Percentiles rank a stretch among this genome's conserved stretches.
phyloP scores from a whole-genome alignment of 176 grass and related monocot species.

The Bromus sterilis region DNA sequence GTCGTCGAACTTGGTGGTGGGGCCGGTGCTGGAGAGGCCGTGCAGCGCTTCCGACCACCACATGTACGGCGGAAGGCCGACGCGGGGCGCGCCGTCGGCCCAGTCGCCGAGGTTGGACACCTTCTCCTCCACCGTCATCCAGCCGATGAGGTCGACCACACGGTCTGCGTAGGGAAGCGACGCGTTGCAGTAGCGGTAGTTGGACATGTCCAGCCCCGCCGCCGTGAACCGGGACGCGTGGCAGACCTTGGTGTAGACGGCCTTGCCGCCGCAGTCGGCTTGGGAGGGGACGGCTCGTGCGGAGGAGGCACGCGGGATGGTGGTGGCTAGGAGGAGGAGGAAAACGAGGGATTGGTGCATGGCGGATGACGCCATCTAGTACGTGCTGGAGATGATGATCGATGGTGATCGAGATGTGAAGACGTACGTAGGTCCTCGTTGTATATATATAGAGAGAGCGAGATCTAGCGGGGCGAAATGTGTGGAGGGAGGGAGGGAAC shows the following conservation, averaged over 20 bases:
- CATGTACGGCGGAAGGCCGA: constrained; percentile 28
- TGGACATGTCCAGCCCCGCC: not conserved
- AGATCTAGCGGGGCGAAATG: not conserved
- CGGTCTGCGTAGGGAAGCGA: constrained; percentile 24
- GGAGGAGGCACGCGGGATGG: not conserved
- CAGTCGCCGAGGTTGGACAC: constrained; percentile 24
- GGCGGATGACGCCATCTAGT: not conserved
- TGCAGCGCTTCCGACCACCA: constrained; percentile 65
- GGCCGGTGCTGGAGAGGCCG: constrained; percentile 28
- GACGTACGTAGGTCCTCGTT: too few species aligned
- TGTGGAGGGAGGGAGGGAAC: not conserved
- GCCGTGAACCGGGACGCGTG: not conserved
- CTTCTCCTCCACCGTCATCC: constrained; percentile 45
- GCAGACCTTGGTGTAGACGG: constrained; percentile 23
- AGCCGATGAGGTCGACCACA: constrained; percentile 34
- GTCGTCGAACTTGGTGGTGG: constrained; percentile 37
- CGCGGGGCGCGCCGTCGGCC: constrained; percentile 19
- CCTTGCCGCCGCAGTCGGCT: not conserved
- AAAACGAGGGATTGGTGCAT: not conserved
- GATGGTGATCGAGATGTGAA: not conserved
- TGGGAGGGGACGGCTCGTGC: not conserved
- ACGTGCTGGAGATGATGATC: not conserved
- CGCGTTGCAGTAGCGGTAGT: constrained; percentile 29
- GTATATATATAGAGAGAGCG: not conserved
- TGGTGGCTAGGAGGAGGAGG: not conserved